phyloP scores from a whole-genome alignment of 345 rosid species.

The Aquilaria sinensis region DNA sequence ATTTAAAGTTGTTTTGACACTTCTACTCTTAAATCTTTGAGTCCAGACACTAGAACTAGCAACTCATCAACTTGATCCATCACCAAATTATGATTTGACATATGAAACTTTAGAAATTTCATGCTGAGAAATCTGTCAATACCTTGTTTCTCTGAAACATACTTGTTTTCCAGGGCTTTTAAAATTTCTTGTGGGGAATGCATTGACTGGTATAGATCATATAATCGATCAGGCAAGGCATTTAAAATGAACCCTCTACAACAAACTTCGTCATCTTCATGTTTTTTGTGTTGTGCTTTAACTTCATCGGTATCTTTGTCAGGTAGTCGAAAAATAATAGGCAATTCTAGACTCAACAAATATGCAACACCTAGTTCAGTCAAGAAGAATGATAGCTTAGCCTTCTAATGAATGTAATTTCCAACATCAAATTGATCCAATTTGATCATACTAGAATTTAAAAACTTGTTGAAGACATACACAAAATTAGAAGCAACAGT shows the following conservation, averaged over 20 bases:
- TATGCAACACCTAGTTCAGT: neutral
- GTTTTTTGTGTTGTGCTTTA: neutral
- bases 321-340: neutral
- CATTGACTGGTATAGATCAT: neutral
- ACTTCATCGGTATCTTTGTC: neutral
- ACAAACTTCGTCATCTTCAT: neutral
- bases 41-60: neutral
- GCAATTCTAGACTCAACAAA: neutral
- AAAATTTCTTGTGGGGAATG: neutral
- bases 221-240: neutral
- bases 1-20: neutral
- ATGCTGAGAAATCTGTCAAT: too few species aligned
- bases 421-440: neutral
- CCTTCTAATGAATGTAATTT: neutral
- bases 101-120: neutral
- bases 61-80: neutral
- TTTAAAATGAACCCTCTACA: neutral
- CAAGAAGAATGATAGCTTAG: neutral
- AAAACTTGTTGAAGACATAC: too few species aligned
- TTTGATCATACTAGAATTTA: too few species aligned
- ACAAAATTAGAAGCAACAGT: neutral
- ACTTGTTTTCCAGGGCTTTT: neutral
- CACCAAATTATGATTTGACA: neutral
- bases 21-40: neutral
- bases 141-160: neutral